phyloP scores from a whole-genome alignment of 164 flowering plant genomes.

The Liriodendron chinense region DNA sequence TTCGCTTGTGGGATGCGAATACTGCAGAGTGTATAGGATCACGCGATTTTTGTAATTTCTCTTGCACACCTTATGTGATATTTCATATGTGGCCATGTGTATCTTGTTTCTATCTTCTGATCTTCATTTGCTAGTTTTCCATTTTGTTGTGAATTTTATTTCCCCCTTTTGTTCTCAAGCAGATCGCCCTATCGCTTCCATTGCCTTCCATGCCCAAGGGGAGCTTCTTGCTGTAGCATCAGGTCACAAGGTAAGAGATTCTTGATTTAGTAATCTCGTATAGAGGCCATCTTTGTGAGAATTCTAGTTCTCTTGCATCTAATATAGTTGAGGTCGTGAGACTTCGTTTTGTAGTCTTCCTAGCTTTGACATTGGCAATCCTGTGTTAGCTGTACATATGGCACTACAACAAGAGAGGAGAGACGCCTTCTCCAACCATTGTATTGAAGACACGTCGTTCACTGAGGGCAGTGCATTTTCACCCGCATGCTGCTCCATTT shows the following conservation, averaged over 20 bases:
- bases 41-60: conserved; percentile 73
- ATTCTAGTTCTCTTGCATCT: not conserved
- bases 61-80: not conserved
- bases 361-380: conserved; percentile 9
- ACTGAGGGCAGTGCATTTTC: conserved; percentile 97
- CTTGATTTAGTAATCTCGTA: not conserved
- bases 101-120: not conserved
- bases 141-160: not conserved
- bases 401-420: conserved; percentile 75
- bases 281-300: not conserved
- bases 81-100: not conserved
- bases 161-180: conserved; percentile 13
- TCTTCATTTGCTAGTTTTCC: not conserved
- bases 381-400: conserved; percentile 71
- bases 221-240: conserved; percentile 94
- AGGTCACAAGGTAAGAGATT: conserved; percentile 82
- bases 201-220: conserved; percentile 96
- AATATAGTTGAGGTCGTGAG: not conserved
- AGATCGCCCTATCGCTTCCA: conserved; percentile 97
- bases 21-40: conserved; percentile 84
- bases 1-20: conserved; percentile 89
- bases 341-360: not conserved
- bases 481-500: conserved; percentile 87
- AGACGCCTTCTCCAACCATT: conserved; percentile 57
- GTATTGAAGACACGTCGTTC: conserved; percentile 86